A percentile compares a stretch with the other conserved stretches of the same genome.
Conservation (phyloP, 305 asterid species). For the Andrographis paniculata region DNA sequence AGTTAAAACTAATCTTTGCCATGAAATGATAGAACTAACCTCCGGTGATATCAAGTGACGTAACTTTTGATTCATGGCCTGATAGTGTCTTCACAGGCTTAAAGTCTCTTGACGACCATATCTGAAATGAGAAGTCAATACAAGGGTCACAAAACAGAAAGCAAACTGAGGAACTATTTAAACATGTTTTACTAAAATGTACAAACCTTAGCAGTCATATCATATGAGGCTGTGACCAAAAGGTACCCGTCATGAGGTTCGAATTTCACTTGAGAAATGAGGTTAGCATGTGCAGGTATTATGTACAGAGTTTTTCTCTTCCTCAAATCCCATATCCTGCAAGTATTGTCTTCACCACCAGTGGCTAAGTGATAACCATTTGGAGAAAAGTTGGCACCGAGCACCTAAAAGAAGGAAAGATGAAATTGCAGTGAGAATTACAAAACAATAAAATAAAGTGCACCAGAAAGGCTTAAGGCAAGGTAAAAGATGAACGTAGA, state of each 20-base stretch:
- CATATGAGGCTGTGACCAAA: slow-evolving; percentile 85
- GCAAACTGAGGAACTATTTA: not conserved
- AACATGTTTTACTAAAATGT: slow-evolving; percentile 7
- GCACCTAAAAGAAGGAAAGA: slow-evolving; percentile 39
- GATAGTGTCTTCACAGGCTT: slow-evolving; percentile 75
- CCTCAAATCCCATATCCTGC: slow-evolving; percentile 94
- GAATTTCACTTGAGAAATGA: slow-evolving; percentile 84
- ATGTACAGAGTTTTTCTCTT: slow-evolving; percentile 61
- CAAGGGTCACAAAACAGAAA: slow-evolving; percentile 8
- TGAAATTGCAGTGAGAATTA: not conserved
- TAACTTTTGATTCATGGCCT: slow-evolving; percentile 87
- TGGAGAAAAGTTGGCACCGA: slow-evolving; percentile 76
- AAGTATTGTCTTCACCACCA: slow-evolving; percentile 95
- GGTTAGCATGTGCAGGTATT: slow-evolving; percentile 93
- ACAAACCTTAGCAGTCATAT: slow-evolving; percentile 79
- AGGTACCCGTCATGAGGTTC: slow-evolving; percentile 94
- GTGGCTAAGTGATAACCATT: slow-evolving; percentile 91
- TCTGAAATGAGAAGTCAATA: slow-evolving; percentile 31
- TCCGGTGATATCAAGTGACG: slow-evolving; percentile 61
- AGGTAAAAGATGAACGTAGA: slow-evolving; percentile 12
- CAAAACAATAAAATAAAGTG: not conserved
- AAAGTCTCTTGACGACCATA: slow-evolving; percentile 91
- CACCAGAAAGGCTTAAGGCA: not conserved
- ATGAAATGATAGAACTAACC: too few species aligned
- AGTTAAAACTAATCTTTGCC: too few species aligned